Conservation (phyloP, 768 basidiomycete genomes). For the Leccinum truebloodii region DNA sequence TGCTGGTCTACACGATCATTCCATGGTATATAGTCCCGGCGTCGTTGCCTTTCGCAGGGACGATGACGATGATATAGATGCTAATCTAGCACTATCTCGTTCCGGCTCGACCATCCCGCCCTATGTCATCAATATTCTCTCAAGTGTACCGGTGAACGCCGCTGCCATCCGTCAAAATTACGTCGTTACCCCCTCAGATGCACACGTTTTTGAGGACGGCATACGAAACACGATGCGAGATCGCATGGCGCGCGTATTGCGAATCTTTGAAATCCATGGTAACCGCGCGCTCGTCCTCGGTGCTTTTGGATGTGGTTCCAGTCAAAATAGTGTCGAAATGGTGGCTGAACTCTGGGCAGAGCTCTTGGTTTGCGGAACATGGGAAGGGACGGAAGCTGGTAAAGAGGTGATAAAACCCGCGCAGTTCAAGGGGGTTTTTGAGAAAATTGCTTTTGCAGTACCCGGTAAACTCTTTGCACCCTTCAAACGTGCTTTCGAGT, state of each 20-base stretch:
- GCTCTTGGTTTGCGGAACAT: slow-evolving; percentile 39
- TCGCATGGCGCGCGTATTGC: slow-evolving; percentile 48
- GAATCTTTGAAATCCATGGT: slow-evolving; percentile 44
- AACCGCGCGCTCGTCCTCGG: slow-evolving; percentile 43
- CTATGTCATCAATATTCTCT: slow-evolving; percentile 41
- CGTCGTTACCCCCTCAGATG: slow-evolving; percentile 34
- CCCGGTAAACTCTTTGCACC: slow-evolving; percentile 36
- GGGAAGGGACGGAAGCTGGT: slow-evolving; percentile 21
- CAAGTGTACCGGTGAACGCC: slow-evolving; percentile 45
- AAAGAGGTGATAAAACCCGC: slow-evolving; percentile 25
- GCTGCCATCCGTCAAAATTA: slow-evolving; percentile 42
- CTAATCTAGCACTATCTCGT: slow-evolving; percentile 5
- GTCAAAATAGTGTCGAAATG: slow-evolving; percentile 42
- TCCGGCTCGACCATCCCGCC: slow-evolving; percentile 37
- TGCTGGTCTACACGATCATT: slow-evolving; percentile 46
- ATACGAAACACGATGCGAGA: slow-evolving; percentile 46
- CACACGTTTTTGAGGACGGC: slow-evolving; percentile 38
- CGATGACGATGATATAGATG: slow-evolving; percentile 27
- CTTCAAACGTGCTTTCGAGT: slow-evolving; percentile 43
- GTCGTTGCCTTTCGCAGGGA: slow-evolving; percentile 46
- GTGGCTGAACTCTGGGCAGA: slow-evolving; percentile 49
- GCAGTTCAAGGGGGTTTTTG: slow-evolving; percentile 42
- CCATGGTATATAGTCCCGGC: slow-evolving; percentile 48
- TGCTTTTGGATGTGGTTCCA: slow-evolving; percentile 46
- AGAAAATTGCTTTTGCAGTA: slow-evolving; percentile 45